phyloP scores from a whole-genome alignment of 805 yeast species.

The Zygosaccharomyces pseudorouxii region DNA sequence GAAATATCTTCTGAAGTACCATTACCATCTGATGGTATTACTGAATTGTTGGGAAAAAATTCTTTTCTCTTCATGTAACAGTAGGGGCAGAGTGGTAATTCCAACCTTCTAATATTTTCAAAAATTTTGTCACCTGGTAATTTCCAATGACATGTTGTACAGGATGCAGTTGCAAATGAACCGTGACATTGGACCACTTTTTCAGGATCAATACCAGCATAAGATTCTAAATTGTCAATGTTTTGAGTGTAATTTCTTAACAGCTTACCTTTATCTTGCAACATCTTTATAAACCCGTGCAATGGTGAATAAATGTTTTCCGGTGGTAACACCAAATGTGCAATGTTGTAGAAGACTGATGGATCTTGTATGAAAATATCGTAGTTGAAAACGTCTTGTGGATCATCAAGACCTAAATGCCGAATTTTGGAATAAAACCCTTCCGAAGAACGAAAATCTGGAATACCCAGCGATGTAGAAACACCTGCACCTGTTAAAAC shows the following conservation, averaged over 20 bases:
- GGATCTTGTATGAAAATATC: constrained; percentile 73
- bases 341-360: constrained; percentile 75
- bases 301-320: constrained; percentile 63
- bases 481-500: constrained; percentile 93
- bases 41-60: constrained; percentile 24
- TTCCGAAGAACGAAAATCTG: constrained; percentile 85
- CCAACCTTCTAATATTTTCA: constrained; percentile 51
- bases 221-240: constrained; percentile 80
- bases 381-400: constrained; percentile 84
- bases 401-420: constrained; percentile 70
- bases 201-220: constrained; percentile 65
- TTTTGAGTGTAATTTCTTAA: constrained; percentile 86
- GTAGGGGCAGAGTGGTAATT: constrained; percentile 67
- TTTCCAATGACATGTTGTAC: constrained; percentile 66
- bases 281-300: constrained; percentile 69
- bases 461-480: constrained; percentile 84
- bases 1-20: constrained; percentile 2
- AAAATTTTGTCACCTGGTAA: constrained; percentile 64
- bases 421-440: constrained; percentile 74
- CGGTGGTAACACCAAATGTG: constrained; percentile 79
- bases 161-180: constrained; percentile 82
- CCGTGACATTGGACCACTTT: constrained; percentile 88
- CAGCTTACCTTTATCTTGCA: constrained; percentile 72
- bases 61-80: constrained; percentile 47
- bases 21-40: constrained; percentile 11